Evolutionary conservation across 768 basidiomycete genomes (phyloP).

Genomic region (Pisolithus marmoratus): DNA sequence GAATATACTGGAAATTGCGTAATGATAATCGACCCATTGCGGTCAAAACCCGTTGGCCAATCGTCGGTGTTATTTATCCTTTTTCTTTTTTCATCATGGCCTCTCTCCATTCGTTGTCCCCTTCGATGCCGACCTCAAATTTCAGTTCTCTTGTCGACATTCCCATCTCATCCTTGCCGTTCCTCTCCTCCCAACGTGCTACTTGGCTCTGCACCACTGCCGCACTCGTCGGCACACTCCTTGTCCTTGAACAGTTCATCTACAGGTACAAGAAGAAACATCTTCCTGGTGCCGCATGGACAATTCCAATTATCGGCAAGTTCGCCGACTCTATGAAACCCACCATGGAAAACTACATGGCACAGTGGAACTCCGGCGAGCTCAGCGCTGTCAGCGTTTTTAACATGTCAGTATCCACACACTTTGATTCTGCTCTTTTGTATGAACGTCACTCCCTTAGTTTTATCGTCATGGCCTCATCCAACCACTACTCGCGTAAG

Average conservation of each 20-base stretch:
- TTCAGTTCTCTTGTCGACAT: slow-evolving; percentile 35
- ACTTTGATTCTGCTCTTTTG: not conserved
- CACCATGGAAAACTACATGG: slow-evolving; percentile 86
- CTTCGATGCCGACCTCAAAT: slow-evolving; percentile 40
- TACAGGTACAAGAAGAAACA: slow-evolving; percentile 87
- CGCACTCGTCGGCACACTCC: slow-evolving; percentile 65
- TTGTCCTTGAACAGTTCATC: slow-evolving; percentile 81
- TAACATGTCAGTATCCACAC: slow-evolving; percentile 69
- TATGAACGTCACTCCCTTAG: slow-evolving; percentile 38
- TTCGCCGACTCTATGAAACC: slow-evolving; percentile 91
- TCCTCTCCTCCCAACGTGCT: slow-evolving; percentile 17
- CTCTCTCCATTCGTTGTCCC: slow-evolving; percentile 27
- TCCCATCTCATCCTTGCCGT: slow-evolving; percentile 41
- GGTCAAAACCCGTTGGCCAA: slow-evolving; percentile 11
- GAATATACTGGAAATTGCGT: not conserved
- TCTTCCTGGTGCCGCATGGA: slow-evolving; percentile 86
- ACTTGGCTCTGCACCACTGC: slow-evolving; percentile 66
- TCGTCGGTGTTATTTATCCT: slow-evolving; percentile 8
- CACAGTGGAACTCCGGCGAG: slow-evolving; percentile 86
- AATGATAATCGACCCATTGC: slow-evolving; percentile 22
- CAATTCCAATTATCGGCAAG: slow-evolving; percentile 96
- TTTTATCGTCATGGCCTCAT: slow-evolving; percentile 97
- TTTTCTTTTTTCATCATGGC: slow-evolving; percentile 23
- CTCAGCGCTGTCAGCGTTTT: slow-evolving; percentile 92
- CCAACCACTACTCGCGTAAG: slow-evolving; percentile 89